These are phyloP conservation scores for Mrakia hoshinonis DNA, from an alignment of 768 basidiomycete genomes.

Conservation along the genomic window DNA sequence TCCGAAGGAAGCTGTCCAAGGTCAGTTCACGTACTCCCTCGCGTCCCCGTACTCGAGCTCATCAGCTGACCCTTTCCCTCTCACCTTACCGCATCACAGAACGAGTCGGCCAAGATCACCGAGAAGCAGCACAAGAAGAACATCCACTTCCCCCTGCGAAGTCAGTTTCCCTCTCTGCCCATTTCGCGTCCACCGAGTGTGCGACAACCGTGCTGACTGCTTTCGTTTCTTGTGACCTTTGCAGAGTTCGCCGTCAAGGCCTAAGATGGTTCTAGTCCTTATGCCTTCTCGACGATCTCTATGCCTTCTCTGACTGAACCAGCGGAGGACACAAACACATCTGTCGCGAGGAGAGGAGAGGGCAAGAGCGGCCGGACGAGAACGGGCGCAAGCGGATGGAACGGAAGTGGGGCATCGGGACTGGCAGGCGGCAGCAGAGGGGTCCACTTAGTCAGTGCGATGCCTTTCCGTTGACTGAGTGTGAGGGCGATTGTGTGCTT, in stretches of 20 bases:
- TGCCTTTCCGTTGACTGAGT: no score
- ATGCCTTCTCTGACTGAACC: slow-evolving; percentile 2
- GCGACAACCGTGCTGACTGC: not conserved
- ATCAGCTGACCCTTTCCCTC: not conserved
- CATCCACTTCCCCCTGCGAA: slow-evolving; percentile 82
- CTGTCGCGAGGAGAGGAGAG: not conserved
- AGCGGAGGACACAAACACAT: not conserved
- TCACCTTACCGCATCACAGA: slow-evolving; percentile 41
- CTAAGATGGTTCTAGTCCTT: slow-evolving; percentile 28
- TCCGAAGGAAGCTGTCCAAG: slow-evolving; percentile 87
- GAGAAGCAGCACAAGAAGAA: slow-evolving; percentile 91
- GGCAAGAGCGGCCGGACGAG: no score
- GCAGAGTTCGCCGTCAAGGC: slow-evolving; percentile 85
- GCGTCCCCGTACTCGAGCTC: not conserved
- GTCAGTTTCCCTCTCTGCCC: slow-evolving; percentile 25
- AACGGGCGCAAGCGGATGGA: no score
- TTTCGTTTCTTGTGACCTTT: slow-evolving; percentile 12
- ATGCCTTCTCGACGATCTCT: slow-evolving; percentile 12
- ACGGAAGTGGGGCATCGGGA: no score
- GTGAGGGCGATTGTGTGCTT: no score
- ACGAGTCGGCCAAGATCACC: slow-evolving; percentile 73
- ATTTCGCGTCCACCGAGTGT: not conserved
- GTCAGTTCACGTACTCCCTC: slow-evolving; percentile 41
- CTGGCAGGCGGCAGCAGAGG: no score
- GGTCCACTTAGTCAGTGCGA: no score